A percentile compares a stretch with the other conserved stretches of the same genome.
phyloP scores from a whole-genome alignment of 306 rosid genomes.

The Leucaena leucocephala region DNA sequence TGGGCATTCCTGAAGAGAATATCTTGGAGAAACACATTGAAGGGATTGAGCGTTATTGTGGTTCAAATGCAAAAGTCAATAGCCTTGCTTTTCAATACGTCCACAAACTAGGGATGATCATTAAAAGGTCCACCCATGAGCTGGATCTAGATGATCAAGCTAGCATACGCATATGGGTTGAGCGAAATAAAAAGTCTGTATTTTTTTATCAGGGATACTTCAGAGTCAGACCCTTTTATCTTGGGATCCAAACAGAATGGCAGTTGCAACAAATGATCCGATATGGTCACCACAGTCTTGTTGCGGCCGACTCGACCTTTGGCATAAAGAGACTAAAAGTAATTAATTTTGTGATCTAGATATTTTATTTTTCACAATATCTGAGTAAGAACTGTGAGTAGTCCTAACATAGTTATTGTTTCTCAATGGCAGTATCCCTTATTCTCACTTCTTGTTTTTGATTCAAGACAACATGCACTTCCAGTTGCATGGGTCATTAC shows the following conservation, averaged over 20 bases:
- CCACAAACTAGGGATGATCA: constrained; percentile 92
- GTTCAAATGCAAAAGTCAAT: constrained; percentile 73
- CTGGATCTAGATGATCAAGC: constrained; percentile 95
- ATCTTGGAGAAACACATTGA: constrained; percentile 93
- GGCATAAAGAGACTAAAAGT: constrained; percentile 93
- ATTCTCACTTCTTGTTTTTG: constrained; percentile 87
- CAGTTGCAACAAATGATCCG: constrained; percentile 92
- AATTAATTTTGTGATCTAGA: constrained; percentile 22
- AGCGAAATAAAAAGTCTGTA: constrained; percentile 78
- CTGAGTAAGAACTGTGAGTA: not conserved
- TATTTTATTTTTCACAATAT: constrained; percentile 10
- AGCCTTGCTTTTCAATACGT: constrained; percentile 89
- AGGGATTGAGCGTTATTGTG: constrained; percentile 85
- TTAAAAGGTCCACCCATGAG: constrained; percentile 88
- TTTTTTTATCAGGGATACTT: constrained; percentile 80
- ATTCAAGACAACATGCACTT: constrained; percentile 93
- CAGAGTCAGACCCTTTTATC: constrained; percentile 81
- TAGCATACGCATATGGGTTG: constrained; percentile 90
- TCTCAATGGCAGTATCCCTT: constrained; percentile 80
- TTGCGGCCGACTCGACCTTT: constrained; percentile 86
- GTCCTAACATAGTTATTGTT: constrained; percentile 18
- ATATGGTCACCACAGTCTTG: constrained; percentile 80
- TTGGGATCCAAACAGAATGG: constrained; percentile 96
- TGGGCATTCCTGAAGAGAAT: constrained; percentile 93
- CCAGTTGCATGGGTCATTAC: constrained; percentile 96